Conservation (phyloP, 495 filamentous ascomycete species). For the Trichocladium antarcticum region DNA sequence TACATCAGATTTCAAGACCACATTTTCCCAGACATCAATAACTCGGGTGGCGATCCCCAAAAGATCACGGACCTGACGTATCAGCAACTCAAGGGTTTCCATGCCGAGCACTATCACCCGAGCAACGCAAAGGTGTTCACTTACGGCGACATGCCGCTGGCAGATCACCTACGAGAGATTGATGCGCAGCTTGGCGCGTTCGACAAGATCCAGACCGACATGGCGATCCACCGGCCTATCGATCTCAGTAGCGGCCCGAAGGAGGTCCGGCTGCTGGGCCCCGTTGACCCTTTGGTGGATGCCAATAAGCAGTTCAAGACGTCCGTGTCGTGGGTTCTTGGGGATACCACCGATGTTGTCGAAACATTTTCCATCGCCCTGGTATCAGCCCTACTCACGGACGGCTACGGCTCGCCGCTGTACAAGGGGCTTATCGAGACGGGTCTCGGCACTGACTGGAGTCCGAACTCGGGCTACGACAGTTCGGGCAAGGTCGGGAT, state of each 20-base stretch:
- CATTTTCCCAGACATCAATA: slow-evolving; percentile 85
- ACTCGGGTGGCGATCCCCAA: slow-evolving; percentile 89
- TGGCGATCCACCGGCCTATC: slow-evolving; percentile 63
- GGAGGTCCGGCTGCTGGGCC: slow-evolving; percentile 61
- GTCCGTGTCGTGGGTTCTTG: slow-evolving; percentile 83
- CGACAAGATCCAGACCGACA: slow-evolving; percentile 54
- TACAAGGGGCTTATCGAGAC: slow-evolving; percentile 86
- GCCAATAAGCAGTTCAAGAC: slow-evolving; percentile 84
- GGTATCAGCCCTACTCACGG: slow-evolving; percentile 68
- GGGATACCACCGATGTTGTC: slow-evolving; percentile 64
- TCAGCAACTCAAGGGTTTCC: slow-evolving; percentile 73
- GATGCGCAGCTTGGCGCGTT: slow-evolving; percentile 61
- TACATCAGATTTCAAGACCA: slow-evolving; percentile 91
- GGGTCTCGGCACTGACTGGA: slow-evolving; percentile 84
- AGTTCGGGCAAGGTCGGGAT: slow-evolving; percentile 61
- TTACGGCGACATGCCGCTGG: slow-evolving; percentile 85
- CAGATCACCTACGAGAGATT: slow-evolving; percentile 66
- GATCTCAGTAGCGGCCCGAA: slow-evolving; percentile 55
- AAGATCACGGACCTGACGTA: slow-evolving; percentile 93
- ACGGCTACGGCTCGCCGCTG: slow-evolving; percentile 90
- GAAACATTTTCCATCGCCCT: slow-evolving; percentile 80
- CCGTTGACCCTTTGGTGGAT: slow-evolving; percentile 78
- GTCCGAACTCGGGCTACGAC: slow-evolving; percentile 87
- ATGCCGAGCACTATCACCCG: slow-evolving; percentile 85
- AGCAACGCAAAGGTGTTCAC: slow-evolving; percentile 93